A percentile compares a stretch with the other conserved stretches of the same genome.
Conservation (phyloP, 768 basidiomycete species). For the Suillus spraguei region DNA sequence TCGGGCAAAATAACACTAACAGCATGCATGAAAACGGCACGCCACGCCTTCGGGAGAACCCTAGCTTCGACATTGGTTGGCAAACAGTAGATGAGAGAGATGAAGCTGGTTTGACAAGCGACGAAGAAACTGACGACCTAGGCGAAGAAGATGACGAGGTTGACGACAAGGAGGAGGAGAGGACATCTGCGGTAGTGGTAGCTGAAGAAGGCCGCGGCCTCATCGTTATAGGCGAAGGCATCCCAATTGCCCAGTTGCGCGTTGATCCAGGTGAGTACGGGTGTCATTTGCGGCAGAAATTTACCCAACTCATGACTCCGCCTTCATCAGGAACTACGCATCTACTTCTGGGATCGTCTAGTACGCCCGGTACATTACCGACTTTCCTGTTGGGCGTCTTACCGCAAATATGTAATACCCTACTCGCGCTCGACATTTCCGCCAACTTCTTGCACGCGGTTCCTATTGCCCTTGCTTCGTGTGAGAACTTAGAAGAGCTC, state of each 20-base stretch:
- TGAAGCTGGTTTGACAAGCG: slow-evolving; percentile 60
- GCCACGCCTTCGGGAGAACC: slow-evolving; percentile 58
- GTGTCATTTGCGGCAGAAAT: not conserved
- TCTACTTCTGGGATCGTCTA: slow-evolving; percentile 83
- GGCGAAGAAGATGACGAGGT: slow-evolving; percentile 53
- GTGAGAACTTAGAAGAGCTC: slow-evolving; percentile 85
- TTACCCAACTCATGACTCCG: no score
- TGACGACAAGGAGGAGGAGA: slow-evolving; percentile 61
- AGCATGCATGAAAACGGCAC: slow-evolving; percentile 41
- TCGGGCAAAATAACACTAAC: slow-evolving; percentile 49
- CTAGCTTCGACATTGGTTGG: slow-evolving; percentile 81
- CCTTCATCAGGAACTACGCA: slow-evolving; percentile 81
- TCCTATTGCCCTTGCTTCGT: slow-evolving; percentile 81
- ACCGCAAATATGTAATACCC: slow-evolving; percentile 71
- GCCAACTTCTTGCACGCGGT: slow-evolving; percentile 83
- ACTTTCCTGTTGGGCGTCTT: slow-evolving; percentile 69
- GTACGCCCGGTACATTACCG: slow-evolving; percentile 77
- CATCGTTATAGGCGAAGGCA: slow-evolving; percentile 72
- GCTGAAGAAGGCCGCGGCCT: slow-evolving; percentile 86
- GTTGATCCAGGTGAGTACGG: slow-evolving; percentile 67
- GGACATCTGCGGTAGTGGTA: slow-evolving; percentile 75
- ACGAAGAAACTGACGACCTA: slow-evolving; percentile 52
- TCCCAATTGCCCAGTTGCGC: slow-evolving; percentile 61
- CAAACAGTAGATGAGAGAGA: slow-evolving; percentile 73
- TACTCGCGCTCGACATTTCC: slow-evolving; percentile 93